Evolutionary conservation across 2,329 filamentous ascomycete genomes (phyloP).

Genomic region (Cladosporium sp.): DNA sequence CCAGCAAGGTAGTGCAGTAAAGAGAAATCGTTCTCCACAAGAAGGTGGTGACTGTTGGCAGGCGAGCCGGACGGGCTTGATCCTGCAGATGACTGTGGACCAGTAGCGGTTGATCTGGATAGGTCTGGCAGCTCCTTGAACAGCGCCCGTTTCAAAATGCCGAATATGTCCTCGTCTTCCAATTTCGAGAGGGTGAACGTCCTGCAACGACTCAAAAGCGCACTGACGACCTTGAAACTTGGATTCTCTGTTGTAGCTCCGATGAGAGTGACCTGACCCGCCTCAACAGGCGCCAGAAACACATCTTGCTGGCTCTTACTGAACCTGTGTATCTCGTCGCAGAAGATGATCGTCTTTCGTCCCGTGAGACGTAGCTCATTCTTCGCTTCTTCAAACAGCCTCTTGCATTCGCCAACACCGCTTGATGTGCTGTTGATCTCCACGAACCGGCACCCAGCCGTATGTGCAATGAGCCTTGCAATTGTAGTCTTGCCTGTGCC

Average conservation of each 20-base stretch:
- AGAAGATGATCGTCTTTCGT: constrained; percentile 91
- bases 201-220: constrained; percentile 81
- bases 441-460: constrained; percentile 79
- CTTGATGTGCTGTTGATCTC: constrained; percentile 93
- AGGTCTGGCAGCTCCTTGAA: constrained; percentile 49
- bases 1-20: constrained; percentile 76
- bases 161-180: constrained; percentile 63
- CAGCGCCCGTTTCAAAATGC: constrained; percentile 74
- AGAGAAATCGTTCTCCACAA: constrained; percentile 64
- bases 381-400: constrained; percentile 78
- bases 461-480: constrained; percentile 79
- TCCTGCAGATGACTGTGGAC: constrained; percentile 20
- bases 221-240: constrained; percentile 85
- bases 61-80: constrained; percentile 14
- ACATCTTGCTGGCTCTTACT: constrained; percentile 7
- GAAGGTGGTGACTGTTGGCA: constrained; percentile 29
- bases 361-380: constrained; percentile 78
- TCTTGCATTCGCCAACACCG: constrained; percentile 87
- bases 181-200: constrained; percentile 84
- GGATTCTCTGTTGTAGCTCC: constrained; percentile 97
- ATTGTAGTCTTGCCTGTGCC: constrained; percentile 90
- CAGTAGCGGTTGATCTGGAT: constrained; percentile 35
- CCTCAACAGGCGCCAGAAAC: constrained; percentile 54
- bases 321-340: constrained; percentile 95
- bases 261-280: constrained; percentile 83